Evolutionary conservation across 345 rosid genomes (phyloP).

Genomic region (Linum trigynum): DNA sequence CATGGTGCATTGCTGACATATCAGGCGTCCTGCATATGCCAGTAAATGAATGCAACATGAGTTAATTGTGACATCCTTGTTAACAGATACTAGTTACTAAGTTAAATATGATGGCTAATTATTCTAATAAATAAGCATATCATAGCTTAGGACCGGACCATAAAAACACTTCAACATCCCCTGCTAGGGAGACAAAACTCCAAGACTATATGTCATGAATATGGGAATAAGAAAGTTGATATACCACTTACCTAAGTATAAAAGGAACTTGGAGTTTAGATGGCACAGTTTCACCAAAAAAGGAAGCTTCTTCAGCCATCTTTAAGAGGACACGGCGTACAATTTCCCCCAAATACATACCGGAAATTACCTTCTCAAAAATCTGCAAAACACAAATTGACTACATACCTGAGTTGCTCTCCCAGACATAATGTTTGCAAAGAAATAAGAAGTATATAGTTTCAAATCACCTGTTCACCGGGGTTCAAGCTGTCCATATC

Average conservation of each 20-base stretch:
- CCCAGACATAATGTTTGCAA: too few species aligned
- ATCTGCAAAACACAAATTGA: constrained; percentile 33
- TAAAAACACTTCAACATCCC: too few species aligned
- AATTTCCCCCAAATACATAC: constrained; percentile 98
- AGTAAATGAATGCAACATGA: not conserved
- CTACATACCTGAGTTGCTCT: not conserved
- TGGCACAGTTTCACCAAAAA: constrained; percentile 78
- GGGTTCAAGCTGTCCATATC: constrained; percentile 84
- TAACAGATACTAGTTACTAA: too few species aligned
- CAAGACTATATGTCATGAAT: too few species aligned
- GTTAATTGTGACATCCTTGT: too few species aligned
- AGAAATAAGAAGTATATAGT: not conserved
- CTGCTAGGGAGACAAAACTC: too few species aligned
- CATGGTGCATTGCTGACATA: constrained; percentile 79
- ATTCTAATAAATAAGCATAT: too few species aligned
- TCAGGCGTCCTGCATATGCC: constrained; percentile 51
- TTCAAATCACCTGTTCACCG: constrained; percentile 66
- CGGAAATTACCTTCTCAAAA: constrained; percentile 84
- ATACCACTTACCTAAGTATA: constrained; percentile 39
- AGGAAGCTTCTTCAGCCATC: constrained; percentile 78
- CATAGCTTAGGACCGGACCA: too few species aligned
- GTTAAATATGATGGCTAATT: too few species aligned
- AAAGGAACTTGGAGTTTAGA: constrained; percentile 56
- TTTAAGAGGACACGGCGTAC: constrained; percentile 66
- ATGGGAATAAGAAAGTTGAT: not conserved